Evolutionary conservation across 2,329 filamentous ascomycete species (phyloP).

Genomic region (Penicillium sp.): DNA sequence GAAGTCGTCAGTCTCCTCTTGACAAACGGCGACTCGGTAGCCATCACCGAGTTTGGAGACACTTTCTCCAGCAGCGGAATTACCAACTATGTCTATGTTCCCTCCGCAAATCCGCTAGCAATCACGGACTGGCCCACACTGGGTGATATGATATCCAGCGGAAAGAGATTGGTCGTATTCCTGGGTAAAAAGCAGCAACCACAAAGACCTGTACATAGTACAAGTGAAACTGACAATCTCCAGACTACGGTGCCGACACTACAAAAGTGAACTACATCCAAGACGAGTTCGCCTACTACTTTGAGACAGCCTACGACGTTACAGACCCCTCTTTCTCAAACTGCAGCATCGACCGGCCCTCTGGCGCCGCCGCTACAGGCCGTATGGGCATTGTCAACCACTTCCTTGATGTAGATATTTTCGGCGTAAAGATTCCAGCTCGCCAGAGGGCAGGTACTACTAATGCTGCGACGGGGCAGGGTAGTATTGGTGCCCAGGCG

Average conservation of each 20-base stretch:
- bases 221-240: background rate
- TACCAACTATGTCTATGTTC: conserved; percentile 40
- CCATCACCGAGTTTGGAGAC: conserved; percentile 34
- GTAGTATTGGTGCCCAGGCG: conserved; percentile 47
- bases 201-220: background rate
- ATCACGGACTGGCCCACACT: conserved; percentile 47
- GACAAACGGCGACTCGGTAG: conserved; percentile 57
- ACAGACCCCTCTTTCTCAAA: conserved; percentile 43
- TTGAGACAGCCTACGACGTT: conserved; percentile 48
- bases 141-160: conserved; percentile 41
- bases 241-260: conserved; percentile 45
- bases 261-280: conserved; percentile 44
- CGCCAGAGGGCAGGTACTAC: conserved; percentile 40
- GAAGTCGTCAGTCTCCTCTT: conserved; percentile 65
- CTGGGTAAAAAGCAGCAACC: conserved; percentile 30
- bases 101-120: conserved; percentile 33
- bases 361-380: conserved; percentile 37
- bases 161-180: conserved; percentile 48
- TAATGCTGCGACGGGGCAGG: conserved; percentile 44
- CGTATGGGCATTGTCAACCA: conserved; percentile 53
- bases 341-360: conserved; percentile 48
- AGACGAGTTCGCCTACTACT: conserved; percentile 47
- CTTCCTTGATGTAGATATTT: conserved; percentile 46
- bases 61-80: conserved; percentile 36
- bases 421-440: conserved; percentile 47